Evolutionary conservation across 768 basidiomycete genomes (phyloP).

Genomic region (Trametopsis cervina): DNA sequence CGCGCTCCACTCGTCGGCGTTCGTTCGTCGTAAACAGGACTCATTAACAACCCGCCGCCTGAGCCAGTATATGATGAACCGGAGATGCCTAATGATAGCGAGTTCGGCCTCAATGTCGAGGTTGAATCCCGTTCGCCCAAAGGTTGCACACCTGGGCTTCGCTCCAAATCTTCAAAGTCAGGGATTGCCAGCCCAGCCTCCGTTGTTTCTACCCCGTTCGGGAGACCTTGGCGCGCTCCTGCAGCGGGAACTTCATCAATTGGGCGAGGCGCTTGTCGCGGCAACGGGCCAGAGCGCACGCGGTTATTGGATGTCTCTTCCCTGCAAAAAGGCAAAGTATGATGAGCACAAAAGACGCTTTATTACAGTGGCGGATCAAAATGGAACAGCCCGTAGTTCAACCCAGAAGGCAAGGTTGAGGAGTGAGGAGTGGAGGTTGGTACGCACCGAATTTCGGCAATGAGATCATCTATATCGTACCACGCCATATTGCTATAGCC

Average conservation of each 20-base stretch:
- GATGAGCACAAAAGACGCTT: not conserved
- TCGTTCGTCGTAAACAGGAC: not conserved
- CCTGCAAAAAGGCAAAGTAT: constrained; percentile 30
- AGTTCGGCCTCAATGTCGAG: not conserved
- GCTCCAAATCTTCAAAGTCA: constrained; percentile 30
- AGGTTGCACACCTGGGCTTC: constrained; percentile 13
- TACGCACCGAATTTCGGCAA: constrained; percentile 72
- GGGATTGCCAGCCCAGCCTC: constrained; percentile 38
- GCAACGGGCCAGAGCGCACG: constrained; percentile 56
- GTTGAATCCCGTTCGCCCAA: constrained; percentile 1
- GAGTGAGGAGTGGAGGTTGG: constrained; percentile 1
- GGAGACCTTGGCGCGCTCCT: constrained; percentile 56
- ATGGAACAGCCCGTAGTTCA: not conserved
- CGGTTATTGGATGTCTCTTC: constrained; percentile 81
- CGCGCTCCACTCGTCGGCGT: not conserved
- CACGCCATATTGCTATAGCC: constrained; percentile 65
- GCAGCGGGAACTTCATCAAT: constrained; percentile 71
- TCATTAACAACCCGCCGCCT: constrained; percentile 6
- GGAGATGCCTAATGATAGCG: not conserved
- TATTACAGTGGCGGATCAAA: not conserved
- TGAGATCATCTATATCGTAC: constrained; percentile 72
- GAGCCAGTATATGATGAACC: not conserved
- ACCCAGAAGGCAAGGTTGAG: not conserved
- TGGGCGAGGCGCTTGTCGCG: constrained; percentile 41
- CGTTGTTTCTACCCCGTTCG: constrained; percentile 60